Base-by-base conservation (phyloP, 2,329 filamentous ascomycete genomes). In the Sphaceloma murrayae region DNA sequence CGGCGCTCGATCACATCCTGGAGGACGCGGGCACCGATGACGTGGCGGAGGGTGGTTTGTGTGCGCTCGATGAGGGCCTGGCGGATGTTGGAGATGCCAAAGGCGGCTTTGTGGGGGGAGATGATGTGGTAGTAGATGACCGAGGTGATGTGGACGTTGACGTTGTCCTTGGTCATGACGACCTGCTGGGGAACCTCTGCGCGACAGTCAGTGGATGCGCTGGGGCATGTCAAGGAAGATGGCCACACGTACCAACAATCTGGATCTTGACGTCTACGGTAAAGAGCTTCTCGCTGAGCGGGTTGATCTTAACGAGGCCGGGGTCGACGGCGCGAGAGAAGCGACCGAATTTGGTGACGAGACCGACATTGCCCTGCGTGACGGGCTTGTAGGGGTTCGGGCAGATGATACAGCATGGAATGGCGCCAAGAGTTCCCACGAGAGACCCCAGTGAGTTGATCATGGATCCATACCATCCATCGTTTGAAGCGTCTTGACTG, bases 111-210 rank as follows among this genome's bases (percentile, higher is more conserved):
- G 75, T 96, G 89, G 1, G 91, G 91, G 19, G 84, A 83, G 45
- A 82, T 84, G 59, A 98, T 89, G 73, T 94, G 88, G 71, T 98
- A 98, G 75, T 98, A 98, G 68, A 98, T 95, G 61, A 98, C 91
- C 4, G 85, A 94, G 36, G 88, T 96, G 54, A 98, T 74, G 56
- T 88, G 81, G 31, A 98, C 74, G 34, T 85, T 94, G 51, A 96
- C 91, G 58, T 98, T 98, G 73, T 98, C 91, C 70, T 96, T 96
- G 63, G 91, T 98, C 88, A 98, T 98, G 73, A 91, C 96, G 50
- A 89, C 79, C 67, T 98, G 91, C 67, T 88, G 80, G 13, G 89
- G 89, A 17, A 98, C 91, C 71, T 98, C 82, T 66, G 56, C 31
- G 34, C 11, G 31, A 26, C 18, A 21, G 33, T 47, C 24, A 29